These are phyloP conservation scores for Lichenothelia convexa DNA, from an alignment of 495 filamentous ascomycete genomes.

Conservation along the genomic window DNA sequence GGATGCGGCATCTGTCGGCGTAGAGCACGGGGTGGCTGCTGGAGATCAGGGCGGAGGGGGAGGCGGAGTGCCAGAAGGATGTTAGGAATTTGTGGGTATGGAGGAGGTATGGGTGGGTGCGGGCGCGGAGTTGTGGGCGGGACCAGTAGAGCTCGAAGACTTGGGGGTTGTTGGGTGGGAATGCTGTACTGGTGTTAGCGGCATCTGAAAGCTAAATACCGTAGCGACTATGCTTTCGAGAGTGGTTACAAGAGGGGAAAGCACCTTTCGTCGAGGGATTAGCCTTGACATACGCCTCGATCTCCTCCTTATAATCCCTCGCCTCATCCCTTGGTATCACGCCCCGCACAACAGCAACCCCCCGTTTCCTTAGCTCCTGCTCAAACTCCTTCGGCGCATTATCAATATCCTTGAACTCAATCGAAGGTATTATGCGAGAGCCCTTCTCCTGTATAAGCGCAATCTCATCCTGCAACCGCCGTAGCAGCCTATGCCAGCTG, in stretches of 20 bases:
- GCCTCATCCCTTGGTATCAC: conserved; percentile 21
- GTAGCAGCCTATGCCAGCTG: conserved; percentile 55
- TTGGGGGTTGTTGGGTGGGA: conserved; percentile 44
- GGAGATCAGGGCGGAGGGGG: conserved; percentile 41
- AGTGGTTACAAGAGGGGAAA: conserved; percentile 15
- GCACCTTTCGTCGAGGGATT: conserved; percentile 24
- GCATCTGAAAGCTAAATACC: not conserved
- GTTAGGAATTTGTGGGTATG: conserved; percentile 53
- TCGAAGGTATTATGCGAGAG: conserved; percentile 22
- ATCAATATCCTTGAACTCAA: conserved; percentile 20
- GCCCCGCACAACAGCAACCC: conserved; percentile 23
- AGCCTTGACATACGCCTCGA: conserved; percentile 19
- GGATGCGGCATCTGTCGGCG: conserved; percentile 67
- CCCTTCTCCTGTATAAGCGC: conserved; percentile 26
- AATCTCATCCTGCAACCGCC: conserved; percentile 33
- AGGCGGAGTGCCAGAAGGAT: conserved; percentile 50
- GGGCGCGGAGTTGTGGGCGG: conserved; percentile 51
- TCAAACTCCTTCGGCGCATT: conserved; percentile 11
- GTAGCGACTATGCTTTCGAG: not conserved
- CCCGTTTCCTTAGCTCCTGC: conserved; percentile 16
- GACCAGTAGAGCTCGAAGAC: conserved; percentile 90
- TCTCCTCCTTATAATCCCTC: conserved; percentile 19
- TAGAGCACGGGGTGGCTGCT: conserved; percentile 47
- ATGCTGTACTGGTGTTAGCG: too few relatives aligned
- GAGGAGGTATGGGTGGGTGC: conserved; percentile 53